Percentiles rank a stretch among this genome's conserved stretches.
These are phyloP conservation scores for Malania oleifera DNA, from an alignment of 164 flowering plant species.

Conservation along the genomic window DNA sequence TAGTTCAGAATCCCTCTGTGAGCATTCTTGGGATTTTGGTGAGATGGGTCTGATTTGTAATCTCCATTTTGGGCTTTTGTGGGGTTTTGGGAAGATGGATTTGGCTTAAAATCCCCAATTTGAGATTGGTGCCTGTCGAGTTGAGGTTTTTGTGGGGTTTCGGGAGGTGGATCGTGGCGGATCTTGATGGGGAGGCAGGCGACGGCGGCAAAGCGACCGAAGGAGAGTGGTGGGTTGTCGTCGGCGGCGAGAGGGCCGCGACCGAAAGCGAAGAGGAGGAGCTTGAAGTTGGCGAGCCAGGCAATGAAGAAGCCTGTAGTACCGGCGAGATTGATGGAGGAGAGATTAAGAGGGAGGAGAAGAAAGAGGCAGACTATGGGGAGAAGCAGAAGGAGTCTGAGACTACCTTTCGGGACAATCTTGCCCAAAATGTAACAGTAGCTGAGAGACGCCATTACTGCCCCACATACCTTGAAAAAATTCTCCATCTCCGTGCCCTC, in stretches of 20 bases:
- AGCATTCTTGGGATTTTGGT: not conserved
- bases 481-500: constrained; percentile 33
- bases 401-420: constrained; percentile 26
- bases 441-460: constrained; percentile 22
- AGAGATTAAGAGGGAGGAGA: constrained; percentile 34
- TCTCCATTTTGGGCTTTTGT: constrained; percentile 8
- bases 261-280: constrained; percentile 42
- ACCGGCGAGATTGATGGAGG: constrained; percentile 27
- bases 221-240: constrained; percentile 19
- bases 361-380: constrained; percentile 44
- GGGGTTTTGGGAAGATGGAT: not conserved
- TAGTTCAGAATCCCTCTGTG: constrained; percentile 21
- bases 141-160: not conserved
- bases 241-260: constrained; percentile 31
- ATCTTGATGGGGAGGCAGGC: constrained; percentile 47
- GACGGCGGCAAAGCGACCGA: constrained; percentile 25
- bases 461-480: constrained; percentile 34
- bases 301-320: constrained; percentile 32
- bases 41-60: too few species aligned
- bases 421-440: constrained; percentile 32
- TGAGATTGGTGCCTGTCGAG: too few species aligned
- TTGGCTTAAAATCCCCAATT: too few species aligned
- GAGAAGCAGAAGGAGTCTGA: constrained; percentile 30
- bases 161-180: constrained; percentile 16
- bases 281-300: constrained; percentile 67